Conservation (phyloP, 1,284 basidiomycete species). For the Boletellus deceptivus region DNA sequence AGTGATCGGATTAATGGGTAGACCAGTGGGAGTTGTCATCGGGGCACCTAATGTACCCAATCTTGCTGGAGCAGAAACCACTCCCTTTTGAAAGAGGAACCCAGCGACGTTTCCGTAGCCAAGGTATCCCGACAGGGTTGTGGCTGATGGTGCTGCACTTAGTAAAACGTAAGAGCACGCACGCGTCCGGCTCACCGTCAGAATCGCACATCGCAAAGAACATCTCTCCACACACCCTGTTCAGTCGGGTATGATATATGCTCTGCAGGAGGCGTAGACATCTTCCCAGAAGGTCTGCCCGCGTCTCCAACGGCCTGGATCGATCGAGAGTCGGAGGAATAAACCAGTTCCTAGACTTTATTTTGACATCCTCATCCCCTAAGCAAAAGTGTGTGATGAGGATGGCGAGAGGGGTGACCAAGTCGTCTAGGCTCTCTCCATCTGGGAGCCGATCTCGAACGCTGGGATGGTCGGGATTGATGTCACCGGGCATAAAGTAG, state of each 20-base stretch:
- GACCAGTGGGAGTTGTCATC: slow-evolving; percentile 40
- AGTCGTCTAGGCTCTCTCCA: slow-evolving; percentile 68
- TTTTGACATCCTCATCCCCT: slow-evolving; percentile 56
- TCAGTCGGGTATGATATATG: slow-evolving; percentile 68
- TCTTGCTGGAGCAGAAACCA: slow-evolving; percentile 56
- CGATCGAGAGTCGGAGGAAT: slow-evolving; percentile 80
- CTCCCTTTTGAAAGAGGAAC: slow-evolving; percentile 85
- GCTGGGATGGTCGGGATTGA: slow-evolving; percentile 60
- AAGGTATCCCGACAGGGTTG: slow-evolving; percentile 66
- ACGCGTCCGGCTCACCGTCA: slow-evolving; percentile 55
- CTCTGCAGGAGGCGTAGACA: slow-evolving; percentile 75
- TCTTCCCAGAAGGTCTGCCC: slow-evolving; percentile 72
- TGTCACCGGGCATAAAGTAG: slow-evolving; percentile 63
- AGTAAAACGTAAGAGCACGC: slow-evolving; percentile 1
- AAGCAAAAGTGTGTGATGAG: slow-evolving; percentile 69
- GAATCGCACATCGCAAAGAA: slow-evolving; percentile 78
- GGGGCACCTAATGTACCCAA: slow-evolving; percentile 25
- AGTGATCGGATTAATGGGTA: slow-evolving; percentile 78
- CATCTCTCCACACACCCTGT: slow-evolving; percentile 81
- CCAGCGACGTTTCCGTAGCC: slow-evolving; percentile 94
- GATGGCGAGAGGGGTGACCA: slow-evolving; percentile 71
- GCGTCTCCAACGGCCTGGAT: slow-evolving; percentile 66
- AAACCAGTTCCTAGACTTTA: slow-evolving; percentile 60
- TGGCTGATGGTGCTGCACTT: slow-evolving; percentile 43
- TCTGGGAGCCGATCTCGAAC: slow-evolving; percentile 51